phyloP scores from a whole-genome alignment of 768 basidiomycete genomes.

The Sporobolomyces roseus region DNA sequence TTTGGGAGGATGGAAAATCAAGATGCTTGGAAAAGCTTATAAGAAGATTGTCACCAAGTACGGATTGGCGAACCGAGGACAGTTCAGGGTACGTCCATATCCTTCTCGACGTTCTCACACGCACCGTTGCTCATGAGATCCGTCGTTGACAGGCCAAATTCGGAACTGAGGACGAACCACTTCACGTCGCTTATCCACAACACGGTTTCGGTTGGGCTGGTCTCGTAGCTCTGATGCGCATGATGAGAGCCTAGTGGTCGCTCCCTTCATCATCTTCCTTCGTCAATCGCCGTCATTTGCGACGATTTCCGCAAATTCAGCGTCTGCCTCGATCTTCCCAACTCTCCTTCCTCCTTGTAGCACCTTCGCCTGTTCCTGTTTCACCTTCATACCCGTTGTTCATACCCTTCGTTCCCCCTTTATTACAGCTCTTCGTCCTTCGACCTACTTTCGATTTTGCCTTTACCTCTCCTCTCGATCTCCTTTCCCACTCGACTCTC shows the following conservation, averaged over 20 bases:
- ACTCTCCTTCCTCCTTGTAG: too few species aligned
- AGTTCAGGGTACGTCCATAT: conserved; percentile 24
- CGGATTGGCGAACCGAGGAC: conserved; percentile 19
- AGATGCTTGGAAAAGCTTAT: conserved; percentile 31
- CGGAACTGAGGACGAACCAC: conserved; percentile 26
- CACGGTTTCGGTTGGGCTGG: conserved; percentile 27
- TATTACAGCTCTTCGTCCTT: too few species aligned
- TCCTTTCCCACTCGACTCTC: too few species aligned
- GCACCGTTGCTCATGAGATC: too few species aligned
- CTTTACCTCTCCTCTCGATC: too few species aligned
- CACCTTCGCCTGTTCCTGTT: too few species aligned
- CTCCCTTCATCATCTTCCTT: neutral
- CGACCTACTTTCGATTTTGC: too few species aligned
- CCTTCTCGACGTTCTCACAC: too few species aligned
- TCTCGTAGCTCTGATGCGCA: conserved; percentile 31
- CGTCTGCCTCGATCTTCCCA: too few species aligned
- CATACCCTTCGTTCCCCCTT: too few species aligned
- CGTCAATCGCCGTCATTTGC: neutral
- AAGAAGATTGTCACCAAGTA: conserved; percentile 25
- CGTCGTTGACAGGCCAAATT: conserved; percentile 21
- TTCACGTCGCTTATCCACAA: conserved; percentile 26
- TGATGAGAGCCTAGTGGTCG: conserved; percentile 15
- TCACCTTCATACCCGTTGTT: neutral
- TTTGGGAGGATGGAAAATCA: conserved; percentile 24
- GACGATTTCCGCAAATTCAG: too few species aligned